phyloP scores from a whole-genome alignment of 2,329 filamentous ascomycete genomes.

The Pestalotiopsis sp. region DNA sequence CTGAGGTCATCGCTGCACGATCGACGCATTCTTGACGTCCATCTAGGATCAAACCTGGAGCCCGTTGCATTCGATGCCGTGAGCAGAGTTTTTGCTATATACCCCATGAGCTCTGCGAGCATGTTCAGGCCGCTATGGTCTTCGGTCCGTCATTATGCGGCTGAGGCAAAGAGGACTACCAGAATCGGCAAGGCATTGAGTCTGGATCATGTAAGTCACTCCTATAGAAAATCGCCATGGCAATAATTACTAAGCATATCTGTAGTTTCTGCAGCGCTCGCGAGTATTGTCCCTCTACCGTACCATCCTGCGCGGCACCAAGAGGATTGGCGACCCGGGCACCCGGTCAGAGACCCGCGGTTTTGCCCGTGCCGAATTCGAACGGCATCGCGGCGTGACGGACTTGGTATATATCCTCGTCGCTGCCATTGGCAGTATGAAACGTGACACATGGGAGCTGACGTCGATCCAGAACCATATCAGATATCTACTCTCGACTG shows the following conservation, averaged over 20 bases:
- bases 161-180: slow-evolving; percentile 28
- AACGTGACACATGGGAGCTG: neutral
- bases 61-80: neutral
- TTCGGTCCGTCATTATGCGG: slow-evolving; percentile 40
- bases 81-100: neutral
- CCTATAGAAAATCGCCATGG: neutral
- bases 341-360: slow-evolving; percentile 58
- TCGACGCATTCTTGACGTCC: neutral
- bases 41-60: neutral
- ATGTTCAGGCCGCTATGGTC: slow-evolving; percentile 17
- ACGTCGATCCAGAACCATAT: slow-evolving; percentile 55
- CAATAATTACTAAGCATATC: neutral
- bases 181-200: slow-evolving; percentile 50
- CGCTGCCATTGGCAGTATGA: neutral
- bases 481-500: slow-evolving; percentile 64
- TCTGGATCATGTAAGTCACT: slow-evolving; percentile 58
- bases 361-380: slow-evolving; percentile 64
- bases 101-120: slow-evolving; percentile 25
- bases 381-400: slow-evolving; percentile 57
- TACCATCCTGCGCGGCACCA: slow-evolving; percentile 57
- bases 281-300: slow-evolving; percentile 61
- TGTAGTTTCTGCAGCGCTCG: slow-evolving; percentile 60
- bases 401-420: slow-evolving; percentile 52
- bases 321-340: slow-evolving; percentile 50
- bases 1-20: neutral